Evolutionary conservation across 2,329 filamentous ascomycete species (phyloP), one percentile per base, ranked within the genome.

Genomic region (Trichophyton benhamiae): DNA sequence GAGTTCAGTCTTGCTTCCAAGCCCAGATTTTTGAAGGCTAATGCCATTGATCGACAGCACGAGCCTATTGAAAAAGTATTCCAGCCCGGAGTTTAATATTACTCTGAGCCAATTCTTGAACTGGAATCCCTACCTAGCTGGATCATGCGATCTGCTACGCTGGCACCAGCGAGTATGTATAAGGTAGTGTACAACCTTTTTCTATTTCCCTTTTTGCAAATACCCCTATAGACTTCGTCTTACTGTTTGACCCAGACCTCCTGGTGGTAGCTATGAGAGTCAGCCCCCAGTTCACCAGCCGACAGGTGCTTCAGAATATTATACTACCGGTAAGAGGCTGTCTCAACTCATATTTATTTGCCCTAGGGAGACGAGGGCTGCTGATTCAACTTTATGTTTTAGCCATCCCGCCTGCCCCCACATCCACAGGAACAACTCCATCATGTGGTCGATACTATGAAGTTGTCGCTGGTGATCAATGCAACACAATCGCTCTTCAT

Each of bases 361-460:
- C 5, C 15, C 3, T 42, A 5, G 15, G n/a, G n/a, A 42, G 38
- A n/a, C 38, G 15, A 42, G 38, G 38, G n/a, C 38, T 2, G n/a
- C 38, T 42, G 5, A 42, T 42, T 42, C 38, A 13, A 42, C 6
- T 13, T 13, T 6, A 30, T n/a, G 15, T 15, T 15, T n/a, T 42
- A 9, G 64, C 66, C 1, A 67, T 62, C 15, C 20, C 62, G n/a
- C 58, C 65, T 6, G 33, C 60, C n/a, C 64, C 63, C 17, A 65
- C 64, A 3, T 63, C 60, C 38, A 60, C 13, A 36, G 65, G 62
- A 11, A 64, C 63, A 2, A 67, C 62, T 22, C 38, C 25, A 5
- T n/a, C 61, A 11, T 67, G 66, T 58, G 66, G 66, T 15, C 48
- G 41, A 27, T 67, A 65, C 58, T 67, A 67, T 48, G 36, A 55